Evolutionary conservation across 176 grass and related monocot species (phyloP).

Genomic region (Aegilops longissima): DNA sequence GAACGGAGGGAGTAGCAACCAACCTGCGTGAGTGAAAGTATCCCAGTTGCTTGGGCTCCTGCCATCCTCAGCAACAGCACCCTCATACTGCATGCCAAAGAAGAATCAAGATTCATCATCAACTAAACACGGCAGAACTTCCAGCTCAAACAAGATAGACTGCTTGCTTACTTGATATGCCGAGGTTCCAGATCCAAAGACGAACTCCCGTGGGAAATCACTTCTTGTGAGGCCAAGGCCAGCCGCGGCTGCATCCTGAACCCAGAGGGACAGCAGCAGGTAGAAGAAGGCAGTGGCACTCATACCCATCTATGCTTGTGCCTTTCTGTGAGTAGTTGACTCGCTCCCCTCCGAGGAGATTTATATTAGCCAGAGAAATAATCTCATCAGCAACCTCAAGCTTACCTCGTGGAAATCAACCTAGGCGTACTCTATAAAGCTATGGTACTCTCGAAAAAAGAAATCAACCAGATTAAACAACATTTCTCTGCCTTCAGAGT

Average conservation of each 20-base stretch:
- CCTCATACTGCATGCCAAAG: conserved; percentile 28
- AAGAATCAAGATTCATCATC: not conserved
- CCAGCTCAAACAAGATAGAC: not conserved
- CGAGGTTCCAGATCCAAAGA: conserved; percentile 45
- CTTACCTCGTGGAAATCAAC: not conserved
- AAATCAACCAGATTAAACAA: not conserved
- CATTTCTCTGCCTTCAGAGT: not conserved
- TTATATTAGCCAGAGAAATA: not conserved
- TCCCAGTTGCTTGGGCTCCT: conserved; percentile 45
- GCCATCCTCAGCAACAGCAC: conserved; percentile 43
- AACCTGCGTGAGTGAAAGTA: conserved; percentile 40
- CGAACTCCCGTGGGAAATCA: conserved; percentile 44
- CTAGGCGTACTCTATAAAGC: no score
- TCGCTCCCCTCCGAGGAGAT: not conserved
- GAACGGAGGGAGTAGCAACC: not conserved
- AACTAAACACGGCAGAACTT: not conserved
- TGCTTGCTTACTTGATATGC: conserved; percentile 23
- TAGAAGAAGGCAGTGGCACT: not conserved
- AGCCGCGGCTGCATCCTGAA: not conserved
- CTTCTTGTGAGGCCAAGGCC: conserved; percentile 21
- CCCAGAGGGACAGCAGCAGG: not conserved
- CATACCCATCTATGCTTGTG: not conserved
- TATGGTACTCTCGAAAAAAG: no score
- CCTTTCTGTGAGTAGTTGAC: not conserved
- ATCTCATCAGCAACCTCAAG: not conserved